Percentiles rank a stretch among this genome's conserved stretches.
Conservation (phyloP, 2,329 filamentous ascomycete genomes). For the Sporothrix humicola region DNA sequence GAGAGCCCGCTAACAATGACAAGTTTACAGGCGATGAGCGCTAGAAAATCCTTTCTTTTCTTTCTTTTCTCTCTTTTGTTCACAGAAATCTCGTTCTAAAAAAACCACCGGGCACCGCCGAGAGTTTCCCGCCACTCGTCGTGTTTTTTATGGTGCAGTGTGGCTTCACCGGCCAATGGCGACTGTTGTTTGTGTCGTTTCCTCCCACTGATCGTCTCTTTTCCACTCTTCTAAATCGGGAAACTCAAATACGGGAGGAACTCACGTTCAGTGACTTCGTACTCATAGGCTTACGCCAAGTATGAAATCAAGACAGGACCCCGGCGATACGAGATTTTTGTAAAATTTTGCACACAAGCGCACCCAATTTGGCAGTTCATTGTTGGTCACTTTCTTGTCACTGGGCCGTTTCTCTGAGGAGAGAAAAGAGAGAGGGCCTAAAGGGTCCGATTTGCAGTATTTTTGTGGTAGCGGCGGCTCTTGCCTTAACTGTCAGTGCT, state of each 20-base stretch:
- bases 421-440: neutral
- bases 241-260: neutral
- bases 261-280: too few relatives aligned
- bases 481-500: conserved; percentile 10
- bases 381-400: conserved; percentile 21
- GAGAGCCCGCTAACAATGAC: neutral
- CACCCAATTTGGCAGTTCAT: neutral
- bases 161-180: neutral
- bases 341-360: neutral
- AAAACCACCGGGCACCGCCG: conserved; percentile 5
- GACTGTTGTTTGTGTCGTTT: neutral
- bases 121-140: conserved; percentile 14
- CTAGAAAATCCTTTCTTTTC: neutral
- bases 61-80: neutral
- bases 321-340: neutral
- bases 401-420: neutral
- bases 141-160: neutral
- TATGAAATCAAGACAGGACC: neutral
- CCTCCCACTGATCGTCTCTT: neutral
- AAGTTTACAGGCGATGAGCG: neutral
- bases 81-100: too few relatives aligned
- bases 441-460: neutral
- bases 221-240: conserved; percentile 14
- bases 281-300: neutral
- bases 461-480: conserved; percentile 25